Evolutionary conservation across 495 filamentous ascomycete species (phyloP).

Genomic region (Aspergillus wentii): DNA sequence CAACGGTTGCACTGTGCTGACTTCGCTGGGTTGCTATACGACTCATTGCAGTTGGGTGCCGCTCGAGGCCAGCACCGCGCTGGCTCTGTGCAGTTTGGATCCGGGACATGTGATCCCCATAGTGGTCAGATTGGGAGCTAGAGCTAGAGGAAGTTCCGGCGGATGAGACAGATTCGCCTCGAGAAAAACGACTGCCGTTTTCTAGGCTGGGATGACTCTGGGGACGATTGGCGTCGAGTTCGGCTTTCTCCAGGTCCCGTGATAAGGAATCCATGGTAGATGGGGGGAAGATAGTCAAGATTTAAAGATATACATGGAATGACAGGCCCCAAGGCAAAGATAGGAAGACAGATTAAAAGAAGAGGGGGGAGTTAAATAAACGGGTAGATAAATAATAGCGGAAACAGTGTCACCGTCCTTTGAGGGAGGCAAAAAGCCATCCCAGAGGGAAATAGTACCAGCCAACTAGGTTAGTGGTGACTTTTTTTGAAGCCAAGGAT

Average conservation of each 20-base stretch:
- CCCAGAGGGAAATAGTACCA: no score
- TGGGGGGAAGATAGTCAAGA: no score
- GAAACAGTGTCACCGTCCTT: no score
- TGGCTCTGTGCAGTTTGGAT: constrained; percentile 50
- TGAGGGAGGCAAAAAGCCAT: no score
- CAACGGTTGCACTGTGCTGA: constrained; percentile 74
- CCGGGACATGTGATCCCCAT: constrained; percentile 41
- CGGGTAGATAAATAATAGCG: no score
- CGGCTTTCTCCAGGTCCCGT: constrained; percentile 1
- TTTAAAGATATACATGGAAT: no score
- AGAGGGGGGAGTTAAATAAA: no score
- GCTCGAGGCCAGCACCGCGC: constrained; percentile 54
- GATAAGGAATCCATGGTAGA: not conserved
- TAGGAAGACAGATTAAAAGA: no score
- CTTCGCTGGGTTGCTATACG: constrained; percentile 70
- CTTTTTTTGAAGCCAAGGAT: no score
- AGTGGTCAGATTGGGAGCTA: constrained; percentile 8
- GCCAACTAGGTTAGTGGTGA: no score
- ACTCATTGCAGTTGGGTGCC: constrained; percentile 68
- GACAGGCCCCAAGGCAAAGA: no score
- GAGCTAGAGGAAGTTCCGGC: constrained; percentile 44
- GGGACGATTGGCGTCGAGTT: not conserved
- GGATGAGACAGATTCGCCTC: constrained; percentile 55
- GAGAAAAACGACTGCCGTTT: not conserved
- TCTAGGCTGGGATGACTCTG: not conserved